A percentile compares a stretch with the other conserved stretches of the same genome.
phyloP scores from a whole-genome alignment of 2,329 filamentous ascomycete genomes.

The Colletotrichum eremochloae region DNA sequence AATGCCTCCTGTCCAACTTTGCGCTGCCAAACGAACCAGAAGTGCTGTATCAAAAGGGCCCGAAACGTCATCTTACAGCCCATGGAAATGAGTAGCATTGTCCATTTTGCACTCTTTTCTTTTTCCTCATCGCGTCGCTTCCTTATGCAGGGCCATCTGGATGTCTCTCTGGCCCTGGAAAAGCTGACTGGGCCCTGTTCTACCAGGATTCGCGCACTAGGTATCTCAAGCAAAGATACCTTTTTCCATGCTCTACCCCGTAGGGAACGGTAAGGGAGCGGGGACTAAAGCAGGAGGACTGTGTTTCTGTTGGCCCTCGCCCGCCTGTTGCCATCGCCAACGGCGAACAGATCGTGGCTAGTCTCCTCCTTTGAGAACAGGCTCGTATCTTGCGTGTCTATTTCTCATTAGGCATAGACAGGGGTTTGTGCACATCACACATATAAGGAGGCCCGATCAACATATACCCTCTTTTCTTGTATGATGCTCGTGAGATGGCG shows the following conservation, averaged over 20 bases:
- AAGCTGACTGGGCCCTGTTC: not conserved
- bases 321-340: constrained; percentile 15
- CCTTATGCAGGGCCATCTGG: constrained; percentile 23
- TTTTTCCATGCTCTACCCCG: not conserved
- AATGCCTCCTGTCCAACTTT: not conserved
- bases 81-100: not conserved
- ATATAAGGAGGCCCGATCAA: not conserved
- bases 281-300: not conserved
- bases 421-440: not conserved
- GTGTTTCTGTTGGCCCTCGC: not conserved
- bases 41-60: not conserved
- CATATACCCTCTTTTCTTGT: not conserved
- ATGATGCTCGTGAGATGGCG: not conserved
- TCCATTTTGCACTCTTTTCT: constrained; percentile 12
- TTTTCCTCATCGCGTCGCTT: constrained; percentile 26
- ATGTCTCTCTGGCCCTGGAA: constrained; percentile 19
- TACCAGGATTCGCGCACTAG: constrained; percentile 15
- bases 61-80: not conserved
- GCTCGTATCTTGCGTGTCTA: constrained; percentile 1
- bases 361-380: not conserved
- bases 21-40: not conserved
- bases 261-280: constrained; percentile 13
- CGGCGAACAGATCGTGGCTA: constrained; percentile 15
- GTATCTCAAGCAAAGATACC: constrained; percentile 12
- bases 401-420: not conserved